phyloP scores from a whole-genome alignment of 2,329 filamentous ascomycete genomes.

The Aspergillus persii region DNA sequence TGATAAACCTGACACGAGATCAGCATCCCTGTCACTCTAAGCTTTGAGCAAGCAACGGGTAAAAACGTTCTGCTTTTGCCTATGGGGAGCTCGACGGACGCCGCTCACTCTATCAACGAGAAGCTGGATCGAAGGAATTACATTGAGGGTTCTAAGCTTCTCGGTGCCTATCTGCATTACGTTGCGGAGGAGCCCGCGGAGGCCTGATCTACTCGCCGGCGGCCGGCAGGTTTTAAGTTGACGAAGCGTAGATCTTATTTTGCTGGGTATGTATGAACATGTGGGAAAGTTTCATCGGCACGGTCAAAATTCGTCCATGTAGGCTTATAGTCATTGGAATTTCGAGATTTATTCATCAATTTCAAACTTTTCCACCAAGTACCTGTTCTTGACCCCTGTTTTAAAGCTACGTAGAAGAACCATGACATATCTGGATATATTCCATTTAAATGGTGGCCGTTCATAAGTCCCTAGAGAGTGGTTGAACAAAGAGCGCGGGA shows the following conservation, averaged over 20 bases:
- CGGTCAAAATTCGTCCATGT: no score
- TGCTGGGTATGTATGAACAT: not conserved
- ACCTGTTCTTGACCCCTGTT: no score
- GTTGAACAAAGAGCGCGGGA: not conserved
- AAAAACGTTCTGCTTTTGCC: slow-evolving; percentile 96
- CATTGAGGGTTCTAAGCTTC: slow-evolving; percentile 93
- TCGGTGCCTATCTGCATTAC: slow-evolving; percentile 94
- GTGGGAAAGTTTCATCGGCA: no score
- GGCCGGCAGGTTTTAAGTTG: not conserved
- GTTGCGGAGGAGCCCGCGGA: slow-evolving; percentile 79
- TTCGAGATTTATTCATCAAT: no score
- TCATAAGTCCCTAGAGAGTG: no score
- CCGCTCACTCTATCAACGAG: slow-evolving; percentile 97
- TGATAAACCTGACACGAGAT: slow-evolving; percentile 20
- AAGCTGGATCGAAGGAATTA: slow-evolving; percentile 97
- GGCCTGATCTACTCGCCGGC: not conserved
- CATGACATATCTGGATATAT: no score
- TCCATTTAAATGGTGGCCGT: no score
- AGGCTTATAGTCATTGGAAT: no score
- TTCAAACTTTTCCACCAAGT: no score
- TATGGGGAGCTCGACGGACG: slow-evolving; percentile 96
- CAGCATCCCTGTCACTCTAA: slow-evolving; percentile 93
- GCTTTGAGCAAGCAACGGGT: slow-evolving; percentile 94
- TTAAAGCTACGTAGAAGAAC: no score
- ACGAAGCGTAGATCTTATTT: not conserved